Evolutionary conservation across 345 rosid species (phyloP).

Genomic region (Euphorbia lathyris): DNA sequence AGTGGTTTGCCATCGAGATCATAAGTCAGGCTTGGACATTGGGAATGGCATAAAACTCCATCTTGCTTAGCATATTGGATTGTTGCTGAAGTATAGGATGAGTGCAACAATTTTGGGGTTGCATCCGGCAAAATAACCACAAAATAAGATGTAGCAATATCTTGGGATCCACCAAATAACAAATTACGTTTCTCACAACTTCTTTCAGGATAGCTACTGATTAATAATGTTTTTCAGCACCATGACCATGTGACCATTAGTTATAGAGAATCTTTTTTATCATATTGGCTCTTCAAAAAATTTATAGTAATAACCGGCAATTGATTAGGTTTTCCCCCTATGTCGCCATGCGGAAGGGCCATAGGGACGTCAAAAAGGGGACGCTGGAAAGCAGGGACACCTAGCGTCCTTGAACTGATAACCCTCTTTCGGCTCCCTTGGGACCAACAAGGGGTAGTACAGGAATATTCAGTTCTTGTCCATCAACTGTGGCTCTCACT

Average conservation of each 20-base stretch:
- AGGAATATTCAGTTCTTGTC: no score
- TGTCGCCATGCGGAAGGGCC: no score
- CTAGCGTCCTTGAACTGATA: no score
- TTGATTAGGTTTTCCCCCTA: not conserved
- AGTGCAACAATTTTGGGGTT: not conserved
- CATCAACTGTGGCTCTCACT: no score
- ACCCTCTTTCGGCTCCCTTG: no score
- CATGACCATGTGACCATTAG: not conserved
- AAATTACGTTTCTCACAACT: not conserved
- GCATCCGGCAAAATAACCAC: not conserved
- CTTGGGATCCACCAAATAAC: not conserved
- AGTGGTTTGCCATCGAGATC: not conserved
- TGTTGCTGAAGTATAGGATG: not conserved
- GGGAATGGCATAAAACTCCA: not conserved
- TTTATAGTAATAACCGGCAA: not conserved
- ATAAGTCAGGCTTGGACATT: not conserved
- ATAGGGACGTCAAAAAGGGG: no score
- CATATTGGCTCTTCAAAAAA: not conserved
- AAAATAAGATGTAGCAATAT: conserved; percentile 1
- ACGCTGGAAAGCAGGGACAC: no score
- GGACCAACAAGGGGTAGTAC: no score
- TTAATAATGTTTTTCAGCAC: not conserved
- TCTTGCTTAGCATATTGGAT: not conserved
- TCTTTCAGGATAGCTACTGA: not conserved
- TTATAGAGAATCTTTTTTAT: not conserved